A percentile compares a stretch with the other conserved stretches of the same genome.
phyloP scores from a whole-genome alignment of 2,329 filamentous ascomycete species.

The Diaporthe citrichinensis region DNA sequence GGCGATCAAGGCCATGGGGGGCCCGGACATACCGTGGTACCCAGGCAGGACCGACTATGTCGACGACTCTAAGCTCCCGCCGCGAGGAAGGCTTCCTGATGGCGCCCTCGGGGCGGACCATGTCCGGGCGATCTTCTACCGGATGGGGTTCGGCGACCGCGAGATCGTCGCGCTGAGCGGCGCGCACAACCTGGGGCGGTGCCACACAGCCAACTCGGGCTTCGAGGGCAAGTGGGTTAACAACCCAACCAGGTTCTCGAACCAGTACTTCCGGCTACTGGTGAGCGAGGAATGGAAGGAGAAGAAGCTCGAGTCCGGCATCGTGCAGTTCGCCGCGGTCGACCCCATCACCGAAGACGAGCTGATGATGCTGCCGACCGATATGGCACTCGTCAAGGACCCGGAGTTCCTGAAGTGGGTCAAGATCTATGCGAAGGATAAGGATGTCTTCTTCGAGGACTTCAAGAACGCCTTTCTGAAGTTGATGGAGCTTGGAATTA shows the following conservation, averaged over 20 bases:
- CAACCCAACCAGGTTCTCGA: conserved; percentile 55
- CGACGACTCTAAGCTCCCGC: conserved; percentile 72
- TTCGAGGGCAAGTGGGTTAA: conserved; percentile 56
- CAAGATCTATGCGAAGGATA: conserved; percentile 71
- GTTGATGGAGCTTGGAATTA: conserved; percentile 72
- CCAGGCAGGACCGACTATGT: conserved; percentile 73
- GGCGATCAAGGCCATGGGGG: conserved; percentile 72
- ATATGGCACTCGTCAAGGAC: conserved; percentile 71
- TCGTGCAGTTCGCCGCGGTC: conserved; percentile 71
- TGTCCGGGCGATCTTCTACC: conserved; percentile 91
- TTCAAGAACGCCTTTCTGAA: conserved; percentile 72
- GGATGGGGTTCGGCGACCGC: conserved; percentile 98
- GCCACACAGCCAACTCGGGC: conserved; percentile 63
- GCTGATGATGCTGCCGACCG: conserved; percentile 77
- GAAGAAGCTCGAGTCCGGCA: conserved; percentile 65
- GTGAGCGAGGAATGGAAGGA: conserved; percentile 55
- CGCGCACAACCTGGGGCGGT: conserved; percentile 89
- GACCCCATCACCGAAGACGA: conserved; percentile 70
- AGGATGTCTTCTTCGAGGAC: conserved; percentile 73
- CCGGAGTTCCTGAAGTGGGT: conserved; percentile 68
- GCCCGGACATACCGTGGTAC: conserved; percentile 69
- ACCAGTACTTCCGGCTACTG: conserved; percentile 54
- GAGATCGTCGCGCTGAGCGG: conserved; percentile 93
- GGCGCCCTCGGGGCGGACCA: conserved; percentile 83
- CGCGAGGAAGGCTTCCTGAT: conserved; percentile 78